These are phyloP conservation scores for Dictyostelium firmibasis DNA, from an alignment of 78 protist species.

Conservation along the genomic window DNA sequence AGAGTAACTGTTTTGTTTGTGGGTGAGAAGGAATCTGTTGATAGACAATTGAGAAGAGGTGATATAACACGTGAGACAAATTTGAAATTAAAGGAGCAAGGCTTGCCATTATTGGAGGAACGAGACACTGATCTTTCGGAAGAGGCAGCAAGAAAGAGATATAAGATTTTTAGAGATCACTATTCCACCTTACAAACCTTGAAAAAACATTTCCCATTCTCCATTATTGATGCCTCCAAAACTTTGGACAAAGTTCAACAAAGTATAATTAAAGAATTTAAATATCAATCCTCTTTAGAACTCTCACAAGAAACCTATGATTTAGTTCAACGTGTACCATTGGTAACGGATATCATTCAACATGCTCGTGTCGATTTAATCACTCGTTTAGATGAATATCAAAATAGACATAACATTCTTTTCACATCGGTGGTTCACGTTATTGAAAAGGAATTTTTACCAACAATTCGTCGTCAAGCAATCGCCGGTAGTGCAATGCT, in stretches of 20 bases:
- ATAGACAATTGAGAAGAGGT: conserved; percentile 85
- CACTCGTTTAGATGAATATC: conserved; percentile 78
- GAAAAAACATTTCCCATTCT: conserved; percentile 84
- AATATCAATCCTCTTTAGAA: conserved; percentile 77
- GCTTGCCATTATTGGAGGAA: conserved; percentile 65
- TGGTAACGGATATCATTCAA: conserved; percentile 57
- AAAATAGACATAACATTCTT: conserved; percentile 31
- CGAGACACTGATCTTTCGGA: conserved; percentile 78
- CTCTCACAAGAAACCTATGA: conserved; percentile 75
- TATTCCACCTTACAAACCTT: conserved; percentile 79
- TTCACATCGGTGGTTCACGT: conserved; percentile 45
- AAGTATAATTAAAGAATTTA: conserved; percentile 59
- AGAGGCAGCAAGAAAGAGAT: conserved; percentile 72
- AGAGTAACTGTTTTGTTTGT: conserved; percentile 84
- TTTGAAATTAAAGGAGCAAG: conserved; percentile 28
- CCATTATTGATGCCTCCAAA: conserved; percentile 76
- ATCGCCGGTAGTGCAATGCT: conserved; percentile 58
- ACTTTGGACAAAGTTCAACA: conserved; percentile 66
- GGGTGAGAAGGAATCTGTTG: conserved; percentile 77
- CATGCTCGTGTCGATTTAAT: conserved; percentile 82
- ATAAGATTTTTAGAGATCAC: conserved; percentile 78
- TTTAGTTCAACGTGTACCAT: conserved; percentile 76
- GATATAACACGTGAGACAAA: conserved; percentile 70
- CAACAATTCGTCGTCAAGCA: conserved; percentile 62
- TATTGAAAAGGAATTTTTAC: conserved; percentile 69